These are phyloP conservation scores for Chaetoscypha palmicola DNA, from an alignment of 2,329 filamentous ascomycete genomes.

Conservation along the genomic window DNA sequence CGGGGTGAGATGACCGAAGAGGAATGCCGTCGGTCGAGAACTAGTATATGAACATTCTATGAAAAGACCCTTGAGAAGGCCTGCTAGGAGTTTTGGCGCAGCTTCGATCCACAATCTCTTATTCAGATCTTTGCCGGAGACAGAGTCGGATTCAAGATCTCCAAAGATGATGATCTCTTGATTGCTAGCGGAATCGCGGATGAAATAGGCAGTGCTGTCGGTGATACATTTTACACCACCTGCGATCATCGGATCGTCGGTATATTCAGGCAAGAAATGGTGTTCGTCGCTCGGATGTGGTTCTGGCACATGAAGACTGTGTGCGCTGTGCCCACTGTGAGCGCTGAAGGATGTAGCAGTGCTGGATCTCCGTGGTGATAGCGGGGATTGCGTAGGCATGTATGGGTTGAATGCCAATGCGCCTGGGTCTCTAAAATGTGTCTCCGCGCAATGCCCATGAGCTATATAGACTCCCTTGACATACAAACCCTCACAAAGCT, in stretches of 20 bases:
- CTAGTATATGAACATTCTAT: conserved; percentile 96
- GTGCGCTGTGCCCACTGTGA: not conserved
- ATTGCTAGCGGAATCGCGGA: conserved; percentile 64
- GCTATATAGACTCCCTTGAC: conserved; percentile 82
- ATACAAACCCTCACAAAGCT: conserved; percentile 81
- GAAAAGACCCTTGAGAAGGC: conserved; percentile 72
- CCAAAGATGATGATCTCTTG: conserved; percentile 88
- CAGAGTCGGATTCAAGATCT: conserved; percentile 85
- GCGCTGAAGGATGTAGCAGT: not conserved
- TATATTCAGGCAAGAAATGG: not conserved
- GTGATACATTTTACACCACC: conserved; percentile 51
- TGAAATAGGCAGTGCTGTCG: conserved; percentile 90
- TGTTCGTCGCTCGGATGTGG: not conserved
- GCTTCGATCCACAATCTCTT: conserved; percentile 80
- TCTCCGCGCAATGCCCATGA: conserved; percentile 80
- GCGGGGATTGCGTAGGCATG: not conserved
- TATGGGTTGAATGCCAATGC: not conserved
- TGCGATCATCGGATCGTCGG: not conserved
- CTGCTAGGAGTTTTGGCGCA: conserved; percentile 71
- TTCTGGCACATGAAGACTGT: not conserved
- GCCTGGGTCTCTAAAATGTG: not conserved
- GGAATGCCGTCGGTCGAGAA: conserved; percentile 63
- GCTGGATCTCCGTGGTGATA: not conserved
- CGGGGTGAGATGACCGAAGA: conserved; percentile 88
- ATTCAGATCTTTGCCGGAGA: conserved; percentile 78